Conservation (phyloP, 805 yeast species). For the Candida morakotiae region DNA sequence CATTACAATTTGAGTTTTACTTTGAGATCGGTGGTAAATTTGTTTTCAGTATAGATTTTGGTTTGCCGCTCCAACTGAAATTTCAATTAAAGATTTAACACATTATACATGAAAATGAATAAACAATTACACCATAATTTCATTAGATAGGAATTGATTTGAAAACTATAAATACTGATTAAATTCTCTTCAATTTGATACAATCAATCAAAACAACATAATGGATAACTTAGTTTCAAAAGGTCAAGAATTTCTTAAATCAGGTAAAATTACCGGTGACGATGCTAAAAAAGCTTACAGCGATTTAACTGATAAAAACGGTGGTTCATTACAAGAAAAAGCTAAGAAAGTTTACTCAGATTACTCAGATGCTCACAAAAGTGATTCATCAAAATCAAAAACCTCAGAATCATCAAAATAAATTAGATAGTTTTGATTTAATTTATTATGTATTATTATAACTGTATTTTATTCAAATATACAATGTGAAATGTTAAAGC, state of each 20-base stretch:
- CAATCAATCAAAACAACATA: conserved; percentile 2
- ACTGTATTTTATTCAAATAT: too few species aligned
- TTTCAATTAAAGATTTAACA: too few species aligned
- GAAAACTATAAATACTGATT: conserved; percentile 1
- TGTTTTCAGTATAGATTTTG: too few species aligned
- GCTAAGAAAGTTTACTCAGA: conserved; percentile 33
- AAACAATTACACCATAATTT: too few species aligned
- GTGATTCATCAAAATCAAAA: conserved; percentile 9
- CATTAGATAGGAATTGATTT: too few species aligned
- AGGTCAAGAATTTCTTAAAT: conserved; percentile 21
- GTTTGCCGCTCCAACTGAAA: too few species aligned
- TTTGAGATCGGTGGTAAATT: too few species aligned
- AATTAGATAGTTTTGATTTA: too few species aligned
- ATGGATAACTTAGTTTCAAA: conserved; percentile 32
- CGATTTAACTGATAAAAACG: conserved; percentile 26
- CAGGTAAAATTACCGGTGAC: conserved; percentile 13
- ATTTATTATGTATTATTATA: too few species aligned
- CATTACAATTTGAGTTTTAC: too few species aligned
- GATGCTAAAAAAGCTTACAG: conserved; percentile 35
- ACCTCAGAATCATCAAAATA: background rate
- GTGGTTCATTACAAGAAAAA: conserved; percentile 25
- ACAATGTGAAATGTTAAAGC: too few species aligned
- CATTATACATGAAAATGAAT: too few species aligned
- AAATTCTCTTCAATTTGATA: background rate
- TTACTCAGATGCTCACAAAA: conserved; percentile 21